Percentiles rank a stretch among this genome's conserved stretches.
Evolutionary conservation across 2,329 filamentous ascomycete genomes (phyloP).

Genomic region (Rugonectria rugulosa): DNA sequence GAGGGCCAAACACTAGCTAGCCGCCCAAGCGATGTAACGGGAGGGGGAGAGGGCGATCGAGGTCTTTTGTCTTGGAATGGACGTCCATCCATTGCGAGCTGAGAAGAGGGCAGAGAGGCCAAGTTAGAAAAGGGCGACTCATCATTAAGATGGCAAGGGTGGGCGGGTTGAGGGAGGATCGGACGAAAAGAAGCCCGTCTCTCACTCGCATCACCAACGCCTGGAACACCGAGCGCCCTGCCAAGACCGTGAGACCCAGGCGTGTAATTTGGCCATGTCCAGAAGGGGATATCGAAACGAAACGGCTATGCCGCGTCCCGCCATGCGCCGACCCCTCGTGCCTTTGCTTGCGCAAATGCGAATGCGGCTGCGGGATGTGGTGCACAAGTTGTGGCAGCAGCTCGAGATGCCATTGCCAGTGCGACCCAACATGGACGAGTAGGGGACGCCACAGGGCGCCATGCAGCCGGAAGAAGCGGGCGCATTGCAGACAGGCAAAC

Average conservation of each 20-base stretch:
- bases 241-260: conserved; percentile 24
- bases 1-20: neutral
- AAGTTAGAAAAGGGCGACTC: conserved; percentile 4
- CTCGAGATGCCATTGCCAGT: no score
- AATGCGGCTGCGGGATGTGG: no score
- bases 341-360: no score
- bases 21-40: conserved; percentile 4
- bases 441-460: no score
- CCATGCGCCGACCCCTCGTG: no score
- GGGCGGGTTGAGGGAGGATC: conserved; percentile 4
- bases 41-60: conserved; percentile 8
- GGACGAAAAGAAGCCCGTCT: conserved; percentile 13
- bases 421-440: no score
- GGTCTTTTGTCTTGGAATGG: conserved; percentile 9
- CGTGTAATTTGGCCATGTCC: conserved; percentile 34
- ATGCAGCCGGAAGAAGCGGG: no score
- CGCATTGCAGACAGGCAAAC: conserved; percentile 1
- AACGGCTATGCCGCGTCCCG: conserved; percentile 32
- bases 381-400: no score
- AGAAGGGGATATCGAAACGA: conserved; percentile 35
- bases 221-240: conserved; percentile 27
- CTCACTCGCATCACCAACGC: conserved; percentile 3
- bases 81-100: neutral
- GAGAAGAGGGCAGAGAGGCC: no score
- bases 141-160: neutral